Evolutionary conservation across 164 flowering plant genomes (phyloP).

Genomic region (Amborella trichopoda): DNA sequence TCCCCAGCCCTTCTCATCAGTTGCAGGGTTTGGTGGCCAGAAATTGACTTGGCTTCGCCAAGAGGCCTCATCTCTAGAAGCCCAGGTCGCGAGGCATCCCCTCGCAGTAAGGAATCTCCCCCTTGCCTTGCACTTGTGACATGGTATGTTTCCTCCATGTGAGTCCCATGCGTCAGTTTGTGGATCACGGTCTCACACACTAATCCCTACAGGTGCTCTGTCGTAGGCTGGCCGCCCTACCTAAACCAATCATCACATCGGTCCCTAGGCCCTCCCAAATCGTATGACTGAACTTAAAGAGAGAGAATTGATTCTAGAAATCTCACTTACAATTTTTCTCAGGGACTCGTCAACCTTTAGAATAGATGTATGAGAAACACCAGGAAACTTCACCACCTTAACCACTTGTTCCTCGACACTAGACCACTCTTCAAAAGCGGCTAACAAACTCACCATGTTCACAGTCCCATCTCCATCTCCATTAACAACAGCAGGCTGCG

Average conservation of each 20-base stretch:
- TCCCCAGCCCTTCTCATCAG: not conserved
- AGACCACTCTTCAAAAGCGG: conserved; percentile 38
- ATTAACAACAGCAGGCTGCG: conserved; percentile 54
- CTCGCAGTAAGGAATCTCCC: not conserved
- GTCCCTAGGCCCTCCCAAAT: not conserved
- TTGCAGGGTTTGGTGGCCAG: not conserved
- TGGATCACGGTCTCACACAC: no score
- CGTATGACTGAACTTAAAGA: conserved; percentile 3
- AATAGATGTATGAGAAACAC: conserved; percentile 47
- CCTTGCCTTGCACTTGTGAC: not conserved
- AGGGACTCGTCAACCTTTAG: conserved; percentile 42
- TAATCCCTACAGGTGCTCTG: no score
- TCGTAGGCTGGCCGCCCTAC: no score
- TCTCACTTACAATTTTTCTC: conserved; percentile 21
- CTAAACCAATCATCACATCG: no score
- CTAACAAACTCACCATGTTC: conserved; percentile 63
- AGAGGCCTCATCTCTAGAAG: not conserved
- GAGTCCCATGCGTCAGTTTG: no score
- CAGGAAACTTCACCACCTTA: conserved; percentile 26
- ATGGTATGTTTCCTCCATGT: not conserved
- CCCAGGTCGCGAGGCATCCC: not conserved
- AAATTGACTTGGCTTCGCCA: not conserved
- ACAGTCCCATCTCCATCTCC: conserved; percentile 99
- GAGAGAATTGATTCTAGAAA: conserved; percentile 30
- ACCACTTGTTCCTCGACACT: conserved; percentile 20